Evolutionary conservation across 1,284 basidiomycete genomes (phyloP).

Genomic region (Leucoagaricus sp.): DNA sequence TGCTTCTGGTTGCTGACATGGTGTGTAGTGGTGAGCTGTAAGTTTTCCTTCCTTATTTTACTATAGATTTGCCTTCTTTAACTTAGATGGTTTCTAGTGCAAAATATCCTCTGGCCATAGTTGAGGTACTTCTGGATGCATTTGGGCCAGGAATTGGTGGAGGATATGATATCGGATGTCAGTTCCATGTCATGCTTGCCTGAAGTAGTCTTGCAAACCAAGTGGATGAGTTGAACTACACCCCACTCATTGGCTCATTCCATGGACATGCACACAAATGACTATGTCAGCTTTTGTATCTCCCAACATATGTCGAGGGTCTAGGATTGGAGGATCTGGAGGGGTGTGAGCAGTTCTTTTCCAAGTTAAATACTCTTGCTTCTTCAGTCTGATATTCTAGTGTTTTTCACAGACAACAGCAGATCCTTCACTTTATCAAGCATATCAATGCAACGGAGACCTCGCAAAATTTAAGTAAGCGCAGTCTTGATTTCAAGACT

Average conservation of each 20-base stretch:
- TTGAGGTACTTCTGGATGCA: constrained; percentile 24
- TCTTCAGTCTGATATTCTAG: constrained; percentile 24
- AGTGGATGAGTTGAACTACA: constrained; percentile 8
- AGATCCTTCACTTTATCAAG: constrained; percentile 23
- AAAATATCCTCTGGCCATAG: constrained; percentile 35
- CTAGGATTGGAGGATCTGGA: constrained; percentile 35
- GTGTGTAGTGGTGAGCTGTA: constrained; percentile 29
- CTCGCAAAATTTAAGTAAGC: constrained; percentile 22
- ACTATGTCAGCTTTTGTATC: constrained; percentile 27
- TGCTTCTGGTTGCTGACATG: constrained; percentile 23
- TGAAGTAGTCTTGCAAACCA: constrained; percentile 16
- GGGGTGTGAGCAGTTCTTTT: constrained; percentile 32
- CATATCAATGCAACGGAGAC: constrained; percentile 24
- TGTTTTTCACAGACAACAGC: constrained; percentile 25
- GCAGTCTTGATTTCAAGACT: not conserved
- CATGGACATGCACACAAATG: constrained; percentile 33
- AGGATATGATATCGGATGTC: constrained; percentile 31
- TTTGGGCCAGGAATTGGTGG: constrained; percentile 26
- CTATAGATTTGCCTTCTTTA: too few species aligned
- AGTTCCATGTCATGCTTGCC: constrained; percentile 20
- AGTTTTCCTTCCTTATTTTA: not conserved
- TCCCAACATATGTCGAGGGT: constrained; percentile 27
- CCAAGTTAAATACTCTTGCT: constrained; percentile 29
- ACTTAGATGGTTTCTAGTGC: constrained; percentile 12
- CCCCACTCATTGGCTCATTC: constrained; percentile 29